These are phyloP conservation scores for Globisporangium solare DNA, from an alignment of 352 stramenopile species.

Conservation along the genomic window DNA sequence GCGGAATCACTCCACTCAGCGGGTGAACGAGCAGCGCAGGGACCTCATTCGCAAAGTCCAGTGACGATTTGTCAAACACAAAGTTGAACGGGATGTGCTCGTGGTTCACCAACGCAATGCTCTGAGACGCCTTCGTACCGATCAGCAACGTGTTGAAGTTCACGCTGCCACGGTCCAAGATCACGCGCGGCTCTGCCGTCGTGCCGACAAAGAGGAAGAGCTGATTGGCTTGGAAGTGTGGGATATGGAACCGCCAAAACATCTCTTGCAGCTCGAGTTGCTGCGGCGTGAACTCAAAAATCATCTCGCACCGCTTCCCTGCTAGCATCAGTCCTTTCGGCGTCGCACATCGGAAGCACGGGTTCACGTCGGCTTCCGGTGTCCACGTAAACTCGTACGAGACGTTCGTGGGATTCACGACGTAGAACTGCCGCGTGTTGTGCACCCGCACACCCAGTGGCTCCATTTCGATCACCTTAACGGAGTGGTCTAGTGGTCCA, in stretches of 20 bases:
- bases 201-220: conserved; percentile 91
- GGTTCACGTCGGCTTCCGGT: conserved; percentile 60
- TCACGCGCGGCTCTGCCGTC: conserved; percentile 88
- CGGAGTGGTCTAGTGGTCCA: conserved; percentile 75
- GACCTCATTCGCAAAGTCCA: conserved; percentile 74
- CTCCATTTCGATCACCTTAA: conserved; percentile 92
- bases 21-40: conserved; percentile 83
- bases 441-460: conserved; percentile 87
- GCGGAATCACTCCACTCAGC: conserved; percentile 86
- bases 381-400: conserved; percentile 93
- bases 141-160: conserved; percentile 93
- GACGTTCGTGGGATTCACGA: conserved; percentile 92
- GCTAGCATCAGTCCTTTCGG: conserved; percentile 89
- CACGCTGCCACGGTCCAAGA: conserved; percentile 82
- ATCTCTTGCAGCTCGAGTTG: conserved; percentile 87
- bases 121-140: conserved; percentile 82
- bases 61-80: conserved; percentile 88
- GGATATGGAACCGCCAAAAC: conserved; percentile 91
- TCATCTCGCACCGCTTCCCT: conserved; percentile 92
- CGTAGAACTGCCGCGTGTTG: conserved; percentile 92
- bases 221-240: conserved; percentile 86
- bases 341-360: conserved; percentile 89
- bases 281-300: conserved; percentile 95
- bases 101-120: conserved; percentile 87
- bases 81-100: conserved; percentile 94